Evolutionary conservation across 2,329 filamentous ascomycete genomes (phyloP).

Genomic region (Colletotrichum tropicale): DNA sequence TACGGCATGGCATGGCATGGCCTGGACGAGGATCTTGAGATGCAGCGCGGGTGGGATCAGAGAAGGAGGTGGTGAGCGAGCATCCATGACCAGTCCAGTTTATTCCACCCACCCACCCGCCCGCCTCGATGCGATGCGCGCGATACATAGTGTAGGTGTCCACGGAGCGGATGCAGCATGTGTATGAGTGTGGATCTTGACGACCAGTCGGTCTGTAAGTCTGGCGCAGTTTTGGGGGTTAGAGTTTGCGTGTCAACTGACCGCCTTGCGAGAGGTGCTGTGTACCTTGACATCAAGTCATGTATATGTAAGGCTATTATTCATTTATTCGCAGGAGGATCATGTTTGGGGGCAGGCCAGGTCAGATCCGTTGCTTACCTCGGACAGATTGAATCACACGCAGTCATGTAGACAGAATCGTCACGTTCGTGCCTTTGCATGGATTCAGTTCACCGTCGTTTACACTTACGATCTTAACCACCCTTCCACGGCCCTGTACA

Average conservation of each 20-base stretch:
- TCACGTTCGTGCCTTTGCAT: not conserved
- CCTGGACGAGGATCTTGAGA: conserved; percentile 18
- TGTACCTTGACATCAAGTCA: not conserved
- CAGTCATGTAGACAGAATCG: not conserved
- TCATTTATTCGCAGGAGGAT: not conserved
- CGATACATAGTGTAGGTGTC: conserved; percentile 9
- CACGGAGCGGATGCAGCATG: conserved; percentile 1
- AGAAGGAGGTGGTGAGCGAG: conserved; percentile 5
- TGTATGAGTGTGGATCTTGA: conserved; percentile 4
- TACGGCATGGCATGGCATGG: conserved; percentile 13
- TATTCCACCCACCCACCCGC: not conserved
- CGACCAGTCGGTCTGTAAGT: conserved; percentile 5
- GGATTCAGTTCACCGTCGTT: not conserved
- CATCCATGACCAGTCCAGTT: conserved; percentile 8
- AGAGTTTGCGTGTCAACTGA: conserved; percentile 16
- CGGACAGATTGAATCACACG: not conserved
- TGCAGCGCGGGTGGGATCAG: conserved; percentile 18
- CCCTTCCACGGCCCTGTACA: not conserved
- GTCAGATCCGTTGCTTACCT: not conserved
- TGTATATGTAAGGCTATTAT: conserved; percentile 9
- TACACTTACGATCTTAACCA: not conserved
- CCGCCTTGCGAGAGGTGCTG: conserved; percentile 4
- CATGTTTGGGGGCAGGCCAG: not conserved
- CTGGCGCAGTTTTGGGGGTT: not conserved
- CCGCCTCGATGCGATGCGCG: conserved; percentile 6